phyloP scores from a whole-genome alignment of 108 stramenopile genomes.

The Fragilariopsis cylindrus region DNA sequence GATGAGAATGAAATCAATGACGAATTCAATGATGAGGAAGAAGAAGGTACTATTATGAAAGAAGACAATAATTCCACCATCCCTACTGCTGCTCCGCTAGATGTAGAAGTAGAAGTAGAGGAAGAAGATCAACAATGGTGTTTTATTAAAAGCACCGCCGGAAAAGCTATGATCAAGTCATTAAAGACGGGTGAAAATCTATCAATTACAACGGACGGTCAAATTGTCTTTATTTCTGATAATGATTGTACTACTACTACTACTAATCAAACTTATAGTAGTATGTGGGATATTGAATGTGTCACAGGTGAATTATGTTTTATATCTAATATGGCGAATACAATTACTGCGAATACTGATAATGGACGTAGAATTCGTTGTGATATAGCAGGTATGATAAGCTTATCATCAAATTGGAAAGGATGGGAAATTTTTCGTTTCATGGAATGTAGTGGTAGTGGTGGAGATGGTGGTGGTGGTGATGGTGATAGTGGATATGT shows the following conservation, averaged over 20 bases:
- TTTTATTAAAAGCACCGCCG: background rate
- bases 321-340: background rate
- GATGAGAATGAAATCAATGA: too few species aligned
- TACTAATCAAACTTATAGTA: background rate
- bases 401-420: slow-evolving; percentile 20
- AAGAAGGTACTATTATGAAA: too few species aligned
- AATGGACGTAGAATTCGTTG: slow-evolving; percentile 23
- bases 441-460: slow-evolving; percentile 6
- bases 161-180: background rate
- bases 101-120: background rate
- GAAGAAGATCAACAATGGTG: slow-evolving; percentile 1
- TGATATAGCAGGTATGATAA: slow-evolving; percentile 31
- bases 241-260: too few species aligned
- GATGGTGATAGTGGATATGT: slow-evolving; percentile 15
- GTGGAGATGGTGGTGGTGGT: background rate
- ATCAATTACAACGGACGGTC: background rate
- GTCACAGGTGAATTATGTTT: slow-evolving; percentile 23
- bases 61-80: too few species aligned
- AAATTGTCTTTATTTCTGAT: background rate
- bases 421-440: slow-evolving; percentile 50
- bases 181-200: slow-evolving; percentile 4
- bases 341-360: background rate
- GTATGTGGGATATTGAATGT: slow-evolving; percentile 18
- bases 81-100: too few species aligned
- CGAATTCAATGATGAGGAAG: too few species aligned